phyloP scores from a whole-genome alignment of 257 asterid genomes.

The Nicotiana benthamiana region DNA sequence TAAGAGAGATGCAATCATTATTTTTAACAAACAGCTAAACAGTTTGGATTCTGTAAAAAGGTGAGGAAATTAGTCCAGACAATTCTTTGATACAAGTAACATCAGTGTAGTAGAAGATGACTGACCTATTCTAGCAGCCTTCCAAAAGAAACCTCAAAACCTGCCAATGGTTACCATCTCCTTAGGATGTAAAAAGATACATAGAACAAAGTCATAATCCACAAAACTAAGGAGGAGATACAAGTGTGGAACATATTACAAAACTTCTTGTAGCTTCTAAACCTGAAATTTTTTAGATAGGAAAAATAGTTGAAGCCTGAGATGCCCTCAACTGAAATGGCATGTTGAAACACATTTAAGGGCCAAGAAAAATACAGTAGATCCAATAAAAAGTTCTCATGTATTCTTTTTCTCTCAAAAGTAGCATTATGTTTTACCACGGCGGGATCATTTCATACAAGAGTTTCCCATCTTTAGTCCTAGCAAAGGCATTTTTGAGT shows the following conservation, averaged over 20 bases:
- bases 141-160: constrained; percentile 54
- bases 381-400: neutral
- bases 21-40: neutral
- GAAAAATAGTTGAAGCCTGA: neutral
- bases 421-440: neutral
- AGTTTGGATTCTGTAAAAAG: neutral
- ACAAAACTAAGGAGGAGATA: neutral
- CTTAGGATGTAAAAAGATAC: neutral
- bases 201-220: neutral
- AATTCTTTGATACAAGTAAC: neutral
- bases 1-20: neutral
- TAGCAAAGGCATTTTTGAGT: neutral
- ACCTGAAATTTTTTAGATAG: neutral
- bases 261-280: neutral
- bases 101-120: neutral
- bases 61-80: neutral
- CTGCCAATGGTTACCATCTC: constrained; percentile 18
- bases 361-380: neutral
- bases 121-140: constrained; percentile 53
- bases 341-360: neutral
- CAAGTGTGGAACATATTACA: neutral
- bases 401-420: neutral
- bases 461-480: neutral
- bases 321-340: neutral
- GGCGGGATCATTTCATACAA: neutral